Conservation (phyloP, 1,139 yeast genomes). For the Sugiyamaella sp. region DNA sequence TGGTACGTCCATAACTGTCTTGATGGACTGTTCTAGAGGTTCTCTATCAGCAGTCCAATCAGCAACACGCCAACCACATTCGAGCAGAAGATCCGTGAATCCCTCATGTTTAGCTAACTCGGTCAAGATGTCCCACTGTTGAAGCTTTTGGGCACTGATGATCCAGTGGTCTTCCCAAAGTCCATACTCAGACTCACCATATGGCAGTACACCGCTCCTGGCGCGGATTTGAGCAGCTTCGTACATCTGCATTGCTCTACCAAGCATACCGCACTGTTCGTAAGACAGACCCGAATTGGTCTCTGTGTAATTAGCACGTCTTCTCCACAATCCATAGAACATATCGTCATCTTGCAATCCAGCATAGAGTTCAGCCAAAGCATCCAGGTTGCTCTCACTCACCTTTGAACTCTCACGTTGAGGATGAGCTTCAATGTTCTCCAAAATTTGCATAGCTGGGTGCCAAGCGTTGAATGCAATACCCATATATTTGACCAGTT, state of each 20-base stretch:
- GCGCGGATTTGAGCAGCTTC: conserved; percentile 99
- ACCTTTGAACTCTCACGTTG: conserved; percentile 72
- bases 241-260: conserved; percentile 87
- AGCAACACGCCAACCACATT: conserved; percentile 99
- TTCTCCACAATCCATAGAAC: conserved; percentile 97
- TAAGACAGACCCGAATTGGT: conserved; percentile 91
- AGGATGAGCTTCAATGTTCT: conserved; percentile 69
- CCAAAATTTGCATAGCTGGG: conserved; percentile 79
- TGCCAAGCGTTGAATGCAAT: conserved; percentile 91
- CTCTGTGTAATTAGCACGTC: conserved; percentile 91
- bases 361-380: conserved; percentile 85
- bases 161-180: conserved; percentile 99
- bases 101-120: conserved; percentile 98
- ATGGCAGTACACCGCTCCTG: conserved; percentile 91
- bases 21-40: conserved; percentile 90
- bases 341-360: conserved; percentile 90
- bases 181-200: conserved; percentile 92
- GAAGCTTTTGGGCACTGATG: conserved; percentile 92
- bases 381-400: conserved; percentile 86
- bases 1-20: conserved; percentile 97
- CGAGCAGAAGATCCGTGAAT: conserved; percentile 86
- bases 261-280: conserved; percentile 96
- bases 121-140: conserved; percentile 97
- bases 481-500: conserved; percentile 86
- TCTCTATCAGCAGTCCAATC: conserved; percentile 98